A percentile compares a stretch with the other conserved stretches of the same genome.
Conservation (phyloP, 495 filamentous ascomycete genomes). For the Cryomyces minteri region DNA sequence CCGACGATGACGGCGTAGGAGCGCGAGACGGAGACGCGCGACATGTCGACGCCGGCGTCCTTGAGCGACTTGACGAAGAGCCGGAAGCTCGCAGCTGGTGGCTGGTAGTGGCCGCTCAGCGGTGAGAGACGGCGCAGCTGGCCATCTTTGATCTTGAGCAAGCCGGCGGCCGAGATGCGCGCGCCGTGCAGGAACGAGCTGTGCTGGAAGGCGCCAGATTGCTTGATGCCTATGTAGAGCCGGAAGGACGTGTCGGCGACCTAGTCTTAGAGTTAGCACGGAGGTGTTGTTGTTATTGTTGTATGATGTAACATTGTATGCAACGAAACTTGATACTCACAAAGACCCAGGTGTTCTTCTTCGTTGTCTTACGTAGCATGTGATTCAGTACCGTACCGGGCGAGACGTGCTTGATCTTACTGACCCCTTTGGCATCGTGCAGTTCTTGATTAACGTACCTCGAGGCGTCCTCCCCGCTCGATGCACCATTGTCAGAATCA, state of each 20-base stretch:
- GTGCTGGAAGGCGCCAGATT: constrained; percentile 77
- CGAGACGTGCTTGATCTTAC: constrained; percentile 48
- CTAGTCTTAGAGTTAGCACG: constrained; percentile 4
- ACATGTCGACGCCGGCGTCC: constrained; percentile 62
- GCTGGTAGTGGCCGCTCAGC: constrained; percentile 72
- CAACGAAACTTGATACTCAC: constrained; percentile 19
- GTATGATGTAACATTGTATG: not conserved
- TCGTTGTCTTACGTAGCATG: constrained; percentile 47
- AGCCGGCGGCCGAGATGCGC: constrained; percentile 63
- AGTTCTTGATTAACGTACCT: constrained; percentile 36
- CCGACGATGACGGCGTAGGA: constrained; percentile 70
- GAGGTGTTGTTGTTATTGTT: too few species aligned
- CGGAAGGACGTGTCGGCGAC: constrained; percentile 69
- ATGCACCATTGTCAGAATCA: constrained; percentile 9
- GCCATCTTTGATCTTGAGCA: constrained; percentile 72
- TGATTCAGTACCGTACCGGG: constrained; percentile 52
- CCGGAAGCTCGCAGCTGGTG: constrained; percentile 59
- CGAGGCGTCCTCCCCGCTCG: constrained; percentile 19
- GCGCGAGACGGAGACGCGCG: constrained; percentile 53
- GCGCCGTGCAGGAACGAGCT: constrained; percentile 70
- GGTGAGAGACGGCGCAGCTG: constrained; percentile 38
- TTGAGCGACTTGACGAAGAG: constrained; percentile 57
- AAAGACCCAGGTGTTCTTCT: constrained; percentile 81
- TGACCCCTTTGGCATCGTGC: constrained; percentile 34
- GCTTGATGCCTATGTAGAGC: constrained; percentile 82